A percentile compares a stretch with the other conserved stretches of the same genome.
Evolutionary conservation across 495 filamentous ascomycete species (phyloP).

Genomic region (Hypomontagnella submonticulosa): DNA sequence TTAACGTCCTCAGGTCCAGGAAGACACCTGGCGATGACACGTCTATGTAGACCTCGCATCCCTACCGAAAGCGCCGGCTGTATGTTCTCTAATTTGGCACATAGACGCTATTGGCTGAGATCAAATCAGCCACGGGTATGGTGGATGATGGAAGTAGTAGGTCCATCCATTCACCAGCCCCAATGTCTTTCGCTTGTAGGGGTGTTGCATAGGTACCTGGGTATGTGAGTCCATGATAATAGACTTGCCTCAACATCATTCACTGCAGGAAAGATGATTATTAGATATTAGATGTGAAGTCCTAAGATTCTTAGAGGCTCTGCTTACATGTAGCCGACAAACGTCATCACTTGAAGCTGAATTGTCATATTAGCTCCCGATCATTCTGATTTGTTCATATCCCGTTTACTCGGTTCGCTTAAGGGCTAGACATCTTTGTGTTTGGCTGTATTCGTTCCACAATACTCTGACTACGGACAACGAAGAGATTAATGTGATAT

Average conservation of each 20-base stretch:
- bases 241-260: no score
- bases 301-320: no score
- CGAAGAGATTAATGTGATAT: not conserved
- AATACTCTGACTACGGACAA: not conserved
- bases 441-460: not conserved
- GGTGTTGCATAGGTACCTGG: slow-evolving; percentile 1
- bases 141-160: slow-evolving; percentile 12
- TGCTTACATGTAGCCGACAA: no score
- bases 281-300: no score
- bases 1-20: not conserved
- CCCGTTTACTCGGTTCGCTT: not conserved
- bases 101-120: slow-evolving; percentile 24
- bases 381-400: no score
- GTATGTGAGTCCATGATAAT: not conserved
- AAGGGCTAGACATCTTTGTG: not conserved
- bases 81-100: slow-evolving; percentile 20
- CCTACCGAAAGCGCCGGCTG: slow-evolving; percentile 26
- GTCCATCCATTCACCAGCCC: slow-evolving; percentile 29
- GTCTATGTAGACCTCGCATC: not conserved
- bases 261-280: no score
- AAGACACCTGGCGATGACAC: slow-evolving; percentile 9
- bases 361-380: not conserved
- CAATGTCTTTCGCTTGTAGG: slow-evolving; percentile 7
- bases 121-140: slow-evolving; percentile 25
- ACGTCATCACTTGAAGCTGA: no score